Evolutionary conservation across 2,329 filamentous ascomycete species (phyloP).

Genomic region (Xylariaceae sp.): DNA sequence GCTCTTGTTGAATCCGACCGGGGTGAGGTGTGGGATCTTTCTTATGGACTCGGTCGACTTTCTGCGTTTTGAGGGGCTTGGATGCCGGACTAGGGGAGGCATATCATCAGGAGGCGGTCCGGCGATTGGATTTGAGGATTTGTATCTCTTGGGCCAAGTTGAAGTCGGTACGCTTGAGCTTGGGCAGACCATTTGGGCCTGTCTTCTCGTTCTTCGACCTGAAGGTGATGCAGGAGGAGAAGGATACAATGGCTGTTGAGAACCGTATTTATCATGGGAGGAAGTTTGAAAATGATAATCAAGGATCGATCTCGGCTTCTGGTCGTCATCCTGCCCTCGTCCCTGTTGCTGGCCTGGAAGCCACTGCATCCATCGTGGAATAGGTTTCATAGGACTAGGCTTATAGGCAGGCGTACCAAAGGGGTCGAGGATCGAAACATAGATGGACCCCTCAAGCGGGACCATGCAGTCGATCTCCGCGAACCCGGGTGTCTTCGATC

Average conservation of each 20-base stretch:
- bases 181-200: conserved; percentile 13
- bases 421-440: conserved; percentile 49
- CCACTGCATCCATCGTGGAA: conserved; percentile 45
- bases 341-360: conserved; percentile 21
- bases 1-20: no score
- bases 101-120: not conserved
- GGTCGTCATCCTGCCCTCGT: conserved; percentile 4
- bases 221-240: no score
- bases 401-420: conserved; percentile 44
- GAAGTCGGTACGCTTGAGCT: conserved; percentile 1
- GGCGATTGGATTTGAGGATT: not conserved
- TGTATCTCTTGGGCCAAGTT: not conserved
- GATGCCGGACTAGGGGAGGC: no score
- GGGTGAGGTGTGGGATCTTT: no score
- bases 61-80: not conserved
- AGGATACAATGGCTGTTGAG: no score
- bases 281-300: conserved; percentile 23
- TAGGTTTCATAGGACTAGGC: conserved; percentile 47
- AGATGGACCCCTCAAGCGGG: conserved; percentile 37
- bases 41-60: no score
- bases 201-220: not conserved
- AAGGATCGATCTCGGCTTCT: conserved; percentile 24
- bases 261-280: no score
- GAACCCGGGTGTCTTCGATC: conserved; percentile 9
- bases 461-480: conserved; percentile 20